A percentile compares a stretch with the other conserved stretches of the same genome.
These are phyloP conservation scores for Trichosporon inkin DNA, from an alignment of 1,284 basidiomycete species.

Conservation along the genomic window DNA sequence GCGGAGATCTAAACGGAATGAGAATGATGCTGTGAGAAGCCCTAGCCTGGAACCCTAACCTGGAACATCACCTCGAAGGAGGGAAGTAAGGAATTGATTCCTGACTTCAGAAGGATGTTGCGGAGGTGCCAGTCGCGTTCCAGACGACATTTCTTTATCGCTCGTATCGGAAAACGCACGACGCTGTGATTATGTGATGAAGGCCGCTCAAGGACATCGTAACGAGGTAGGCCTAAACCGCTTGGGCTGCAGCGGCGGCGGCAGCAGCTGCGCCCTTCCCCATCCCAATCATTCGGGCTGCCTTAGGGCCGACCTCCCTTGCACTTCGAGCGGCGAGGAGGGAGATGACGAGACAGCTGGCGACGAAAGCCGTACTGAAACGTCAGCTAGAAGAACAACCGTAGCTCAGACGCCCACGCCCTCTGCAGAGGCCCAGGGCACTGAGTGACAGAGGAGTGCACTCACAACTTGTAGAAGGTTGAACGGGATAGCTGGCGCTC, in stretches of 20 bases:
- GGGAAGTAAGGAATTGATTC: no score
- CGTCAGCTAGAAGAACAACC: background rate
- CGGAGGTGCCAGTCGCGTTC: no score
- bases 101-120: no score
- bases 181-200: no score
- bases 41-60: background rate
- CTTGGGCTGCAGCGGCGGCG: background rate
- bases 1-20: no score
- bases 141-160: no score
- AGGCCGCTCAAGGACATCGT: no score
- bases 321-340: constrained; percentile 43
- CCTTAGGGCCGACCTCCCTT: constrained; percentile 35
- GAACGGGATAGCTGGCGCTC: constrained; percentile 47
- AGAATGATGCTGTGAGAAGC: background rate
- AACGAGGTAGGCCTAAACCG: background rate
- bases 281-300: constrained; percentile 16
- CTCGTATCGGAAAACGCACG: no score
- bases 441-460: no score
- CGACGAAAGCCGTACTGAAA: constrained; percentile 47
- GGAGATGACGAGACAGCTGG: constrained; percentile 48
- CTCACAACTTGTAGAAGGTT: constrained; percentile 51
- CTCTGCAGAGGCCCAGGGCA: no score
- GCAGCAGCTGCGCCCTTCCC: background rate
- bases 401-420: background rate
- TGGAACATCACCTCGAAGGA: background rate